Percentiles rank a stretch among this genome's conserved stretches.
Conservation (phyloP, 164 flowering plant species). For the Echeveria elegans region DNA sequence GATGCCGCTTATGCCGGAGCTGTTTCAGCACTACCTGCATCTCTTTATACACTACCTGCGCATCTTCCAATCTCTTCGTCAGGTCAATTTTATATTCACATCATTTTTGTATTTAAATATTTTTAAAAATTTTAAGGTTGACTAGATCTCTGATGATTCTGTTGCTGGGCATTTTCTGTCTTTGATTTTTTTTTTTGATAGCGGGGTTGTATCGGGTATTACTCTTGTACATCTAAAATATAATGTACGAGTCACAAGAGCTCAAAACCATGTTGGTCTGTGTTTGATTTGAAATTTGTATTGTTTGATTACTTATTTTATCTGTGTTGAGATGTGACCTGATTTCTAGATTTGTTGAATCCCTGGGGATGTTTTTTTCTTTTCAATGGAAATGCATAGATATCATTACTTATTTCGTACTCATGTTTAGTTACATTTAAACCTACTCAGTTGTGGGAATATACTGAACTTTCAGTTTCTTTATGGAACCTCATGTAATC, state of each 20-base stretch:
- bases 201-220: no score
- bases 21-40: background rate
- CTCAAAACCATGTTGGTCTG: no score
- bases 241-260: no score
- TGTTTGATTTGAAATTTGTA: background rate
- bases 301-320: background rate
- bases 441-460: background rate
- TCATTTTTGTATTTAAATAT: background rate
- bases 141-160: background rate
- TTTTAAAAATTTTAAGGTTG: background rate
- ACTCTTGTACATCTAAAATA: no score
- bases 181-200: background rate
- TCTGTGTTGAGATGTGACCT: background rate
- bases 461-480: background rate
- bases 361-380: background rate
- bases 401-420: background rate
- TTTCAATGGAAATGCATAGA: background rate
- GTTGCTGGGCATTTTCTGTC: background rate
- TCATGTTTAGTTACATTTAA: background rate
- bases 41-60: background rate
- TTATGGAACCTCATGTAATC: background rate
- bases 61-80: background rate
- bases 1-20: conserved; percentile 2
- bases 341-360: background rate
- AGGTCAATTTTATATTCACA: background rate